These are phyloP conservation scores for Tolypocladium endophyticum DNA, from an alignment of 2,329 filamentous ascomycete genomes.

Conservation along the genomic window DNA sequence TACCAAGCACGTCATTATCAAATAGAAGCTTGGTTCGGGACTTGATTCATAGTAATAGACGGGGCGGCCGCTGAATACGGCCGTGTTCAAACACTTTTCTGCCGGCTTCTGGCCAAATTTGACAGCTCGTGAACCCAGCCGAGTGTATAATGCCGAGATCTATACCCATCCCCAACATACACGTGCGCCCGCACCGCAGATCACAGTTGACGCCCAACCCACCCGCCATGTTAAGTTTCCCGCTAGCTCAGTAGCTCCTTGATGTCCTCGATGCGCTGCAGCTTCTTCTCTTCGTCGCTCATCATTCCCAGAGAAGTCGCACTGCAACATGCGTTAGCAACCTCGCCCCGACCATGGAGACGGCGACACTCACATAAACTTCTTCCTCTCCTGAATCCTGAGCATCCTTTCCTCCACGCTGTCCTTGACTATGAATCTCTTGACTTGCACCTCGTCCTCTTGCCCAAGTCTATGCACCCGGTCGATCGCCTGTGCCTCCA, in stretches of 20 bases:
- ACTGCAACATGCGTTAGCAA: slow-evolving; percentile 33
- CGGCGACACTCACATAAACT: slow-evolving; percentile 64
- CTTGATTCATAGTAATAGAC: background rate
- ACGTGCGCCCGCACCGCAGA: background rate
- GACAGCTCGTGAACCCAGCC: background rate
- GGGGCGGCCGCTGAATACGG: background rate
- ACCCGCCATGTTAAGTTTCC: background rate
- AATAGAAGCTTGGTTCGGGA: slow-evolving; percentile 1
- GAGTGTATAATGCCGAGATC: background rate
- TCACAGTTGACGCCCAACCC: background rate
- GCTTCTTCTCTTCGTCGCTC: slow-evolving; percentile 83
- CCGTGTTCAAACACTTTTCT: background rate
- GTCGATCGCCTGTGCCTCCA: slow-evolving; percentile 95
- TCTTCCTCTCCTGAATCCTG: slow-evolving; percentile 87
- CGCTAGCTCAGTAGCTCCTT: slow-evolving; percentile 67
- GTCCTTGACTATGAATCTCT: slow-evolving; percentile 76
- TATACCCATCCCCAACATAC: background rate
- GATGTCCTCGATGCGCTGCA: slow-evolving; percentile 87
- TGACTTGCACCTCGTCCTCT: slow-evolving; percentile 72
- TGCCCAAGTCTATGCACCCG: slow-evolving; percentile 97
- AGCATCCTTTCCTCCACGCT: slow-evolving; percentile 96
- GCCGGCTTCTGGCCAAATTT: background rate
- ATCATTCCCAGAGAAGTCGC: slow-evolving; percentile 94
- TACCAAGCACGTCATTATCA: slow-evolving; percentile 33
- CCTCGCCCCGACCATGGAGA: background rate